Percentiles rank a stretch among this genome's conserved stretches.
These are phyloP conservation scores for Nicotiana knightiana DNA, from an alignment of 257 asterid genomes.

Conservation along the genomic window DNA sequence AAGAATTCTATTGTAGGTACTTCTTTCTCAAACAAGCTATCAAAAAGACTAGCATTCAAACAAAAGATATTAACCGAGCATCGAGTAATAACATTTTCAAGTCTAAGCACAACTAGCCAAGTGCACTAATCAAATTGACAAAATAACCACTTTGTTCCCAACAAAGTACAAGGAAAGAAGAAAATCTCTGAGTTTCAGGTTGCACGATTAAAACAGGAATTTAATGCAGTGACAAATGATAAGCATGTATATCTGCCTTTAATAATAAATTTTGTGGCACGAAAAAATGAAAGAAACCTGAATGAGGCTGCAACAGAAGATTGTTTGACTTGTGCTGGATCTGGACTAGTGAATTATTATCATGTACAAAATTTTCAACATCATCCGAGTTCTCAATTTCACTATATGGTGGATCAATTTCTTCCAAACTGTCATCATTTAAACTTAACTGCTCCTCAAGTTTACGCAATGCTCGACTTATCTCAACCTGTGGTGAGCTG, in stretches of 20 bases:
- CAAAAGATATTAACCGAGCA: neutral
- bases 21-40: neutral
- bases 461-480: conserved; percentile 53
- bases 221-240: neutral
- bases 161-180: neutral
- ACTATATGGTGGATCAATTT: conserved; percentile 23
- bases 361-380: conserved; percentile 33
- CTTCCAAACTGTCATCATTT: conserved; percentile 51
- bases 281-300: conserved; percentile 24
- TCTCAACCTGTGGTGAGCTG: conserved; percentile 40
- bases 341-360: conserved; percentile 37
- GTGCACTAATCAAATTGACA: neutral
- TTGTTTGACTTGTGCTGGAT: conserved; percentile 31
- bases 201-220: neutral
- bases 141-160: neutral
- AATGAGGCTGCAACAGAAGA: conserved; percentile 27
- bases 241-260: neutral
- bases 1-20: neutral
- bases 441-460: conserved; percentile 78
- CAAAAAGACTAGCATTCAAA: neutral
- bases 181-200: neutral
- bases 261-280: neutral
- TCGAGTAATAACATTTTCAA: neutral
- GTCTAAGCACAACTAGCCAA: neutral
- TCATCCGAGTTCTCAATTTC: conserved; percentile 42